Percentiles rank a stretch among this genome's conserved stretches.
Conservation (phyloP, 352 stramenopile species). For the Globisporangium takayamanum region DNA sequence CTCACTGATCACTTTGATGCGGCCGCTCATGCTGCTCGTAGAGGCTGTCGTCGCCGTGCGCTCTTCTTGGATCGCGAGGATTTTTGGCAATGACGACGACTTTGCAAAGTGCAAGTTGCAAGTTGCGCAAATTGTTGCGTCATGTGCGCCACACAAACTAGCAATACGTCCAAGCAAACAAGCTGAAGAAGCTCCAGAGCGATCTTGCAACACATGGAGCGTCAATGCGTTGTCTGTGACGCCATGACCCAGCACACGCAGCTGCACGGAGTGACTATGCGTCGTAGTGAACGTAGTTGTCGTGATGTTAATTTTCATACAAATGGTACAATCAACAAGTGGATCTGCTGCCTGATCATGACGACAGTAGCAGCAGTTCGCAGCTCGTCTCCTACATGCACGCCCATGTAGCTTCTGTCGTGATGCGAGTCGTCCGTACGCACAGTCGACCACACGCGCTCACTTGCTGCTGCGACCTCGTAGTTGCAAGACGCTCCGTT, state of each 20-base stretch:
- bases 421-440: no score
- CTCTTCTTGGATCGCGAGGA: no score
- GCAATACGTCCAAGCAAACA: background rate
- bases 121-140: background rate
- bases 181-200: background rate
- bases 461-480: no score
- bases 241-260: background rate
- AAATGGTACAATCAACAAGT: background rate
- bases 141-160: background rate
- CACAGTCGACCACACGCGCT: no score
- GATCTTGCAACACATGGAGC: background rate
- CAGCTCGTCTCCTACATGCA: no score
- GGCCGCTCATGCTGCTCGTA: slow-evolving; percentile 26
- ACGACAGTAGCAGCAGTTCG: no score
- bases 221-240: background rate
- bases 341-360: no score
- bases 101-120: background rate
- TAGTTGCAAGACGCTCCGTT: no score
- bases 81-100: background rate
- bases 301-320: background rate
- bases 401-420: no score
- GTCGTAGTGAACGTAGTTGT: background rate
- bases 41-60: background rate
- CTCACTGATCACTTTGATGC: slow-evolving; percentile 74
- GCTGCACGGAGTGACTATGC: background rate